Evolutionary conservation across 352 stramenopile genomes (phyloP).

Genomic region (Lagenidium giganteum): DNA sequence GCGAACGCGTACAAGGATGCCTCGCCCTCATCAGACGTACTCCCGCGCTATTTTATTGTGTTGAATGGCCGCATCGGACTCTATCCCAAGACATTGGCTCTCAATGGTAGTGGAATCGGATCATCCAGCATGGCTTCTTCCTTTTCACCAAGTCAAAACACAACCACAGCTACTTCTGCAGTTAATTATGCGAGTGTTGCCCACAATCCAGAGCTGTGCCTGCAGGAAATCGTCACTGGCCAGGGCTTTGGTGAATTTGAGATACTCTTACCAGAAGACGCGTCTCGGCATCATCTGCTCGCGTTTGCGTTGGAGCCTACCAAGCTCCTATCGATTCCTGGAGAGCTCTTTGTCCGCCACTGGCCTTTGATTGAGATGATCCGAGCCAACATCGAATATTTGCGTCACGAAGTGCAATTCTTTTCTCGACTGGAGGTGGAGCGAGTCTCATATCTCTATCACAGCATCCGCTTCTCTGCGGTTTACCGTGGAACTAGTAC

Average conservation of each 20-base stretch:
- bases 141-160: no score
- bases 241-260: slow-evolving; percentile 66
- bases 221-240: slow-evolving; percentile 31
- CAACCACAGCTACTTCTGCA: no score
- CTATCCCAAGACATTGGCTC: slow-evolving; percentile 25
- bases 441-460: slow-evolving; percentile 50
- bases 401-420: slow-evolving; percentile 29
- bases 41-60: slow-evolving; percentile 40
- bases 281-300: slow-evolving; percentile 20
- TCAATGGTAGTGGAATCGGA: no score
- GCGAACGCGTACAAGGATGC: slow-evolving; percentile 35
- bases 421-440: slow-evolving; percentile 47
- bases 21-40: background rate
- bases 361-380: slow-evolving; percentile 32
- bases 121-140: no score
- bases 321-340: slow-evolving; percentile 51
- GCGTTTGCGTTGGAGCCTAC: slow-evolving; percentile 40
- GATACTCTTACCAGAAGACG: slow-evolving; percentile 40
- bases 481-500: slow-evolving; percentile 37
- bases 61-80: slow-evolving; percentile 40
- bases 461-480: slow-evolving; percentile 38
- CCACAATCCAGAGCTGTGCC: slow-evolving; percentile 13
- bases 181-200: slow-evolving; percentile 4
- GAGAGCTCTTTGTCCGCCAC: slow-evolving; percentile 31
- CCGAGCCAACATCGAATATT: slow-evolving; percentile 38